phyloP scores from a whole-genome alignment of 2,329 filamentous ascomycete species.

The Alternaria ventricosa region DNA sequence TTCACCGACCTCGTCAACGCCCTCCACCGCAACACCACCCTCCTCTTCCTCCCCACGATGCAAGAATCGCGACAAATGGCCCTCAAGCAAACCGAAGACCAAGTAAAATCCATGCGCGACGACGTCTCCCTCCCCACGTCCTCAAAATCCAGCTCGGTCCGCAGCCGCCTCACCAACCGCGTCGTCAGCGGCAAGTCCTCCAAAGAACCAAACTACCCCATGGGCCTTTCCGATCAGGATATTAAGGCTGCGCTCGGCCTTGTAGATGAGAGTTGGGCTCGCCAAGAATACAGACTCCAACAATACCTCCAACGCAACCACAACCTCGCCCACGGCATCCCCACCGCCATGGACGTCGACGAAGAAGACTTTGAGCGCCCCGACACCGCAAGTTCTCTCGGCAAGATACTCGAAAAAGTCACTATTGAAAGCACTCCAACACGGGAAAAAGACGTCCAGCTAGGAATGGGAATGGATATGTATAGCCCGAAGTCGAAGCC shows the following conservation, averaged over 20 bases:
- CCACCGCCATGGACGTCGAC: constrained; percentile 52
- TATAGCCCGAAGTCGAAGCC: background rate
- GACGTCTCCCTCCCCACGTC: constrained; percentile 34
- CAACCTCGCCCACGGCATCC: constrained; percentile 53
- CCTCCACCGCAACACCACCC: constrained; percentile 68
- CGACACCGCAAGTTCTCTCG: constrained; percentile 48
- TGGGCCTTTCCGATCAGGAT: constrained; percentile 54
- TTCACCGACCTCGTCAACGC: constrained; percentile 73
- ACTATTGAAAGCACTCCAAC: constrained; percentile 55
- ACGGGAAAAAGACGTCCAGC: constrained; percentile 46
- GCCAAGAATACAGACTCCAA: constrained; percentile 55
- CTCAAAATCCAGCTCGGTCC: constrained; percentile 42
- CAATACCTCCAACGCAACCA: constrained; percentile 57
- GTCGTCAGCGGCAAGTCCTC: constrained; percentile 34
- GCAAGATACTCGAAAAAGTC: constrained; percentile 53
- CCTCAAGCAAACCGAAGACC: constrained; percentile 64
- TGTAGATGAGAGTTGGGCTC: constrained; percentile 58
- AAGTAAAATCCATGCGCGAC: constrained; percentile 61
- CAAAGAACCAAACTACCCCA: constrained; percentile 33
- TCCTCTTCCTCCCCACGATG: constrained; percentile 69
- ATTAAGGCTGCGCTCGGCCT: constrained; percentile 57
- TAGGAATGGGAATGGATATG: constrained; percentile 20
- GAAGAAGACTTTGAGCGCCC: constrained; percentile 57
- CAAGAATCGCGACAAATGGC: constrained; percentile 66
- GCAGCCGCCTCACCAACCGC: constrained; percentile 42